These are phyloP conservation scores for Schizochytrium sp. DNA, from an alignment of 108 stramenopile species.

Conservation along the genomic window DNA sequence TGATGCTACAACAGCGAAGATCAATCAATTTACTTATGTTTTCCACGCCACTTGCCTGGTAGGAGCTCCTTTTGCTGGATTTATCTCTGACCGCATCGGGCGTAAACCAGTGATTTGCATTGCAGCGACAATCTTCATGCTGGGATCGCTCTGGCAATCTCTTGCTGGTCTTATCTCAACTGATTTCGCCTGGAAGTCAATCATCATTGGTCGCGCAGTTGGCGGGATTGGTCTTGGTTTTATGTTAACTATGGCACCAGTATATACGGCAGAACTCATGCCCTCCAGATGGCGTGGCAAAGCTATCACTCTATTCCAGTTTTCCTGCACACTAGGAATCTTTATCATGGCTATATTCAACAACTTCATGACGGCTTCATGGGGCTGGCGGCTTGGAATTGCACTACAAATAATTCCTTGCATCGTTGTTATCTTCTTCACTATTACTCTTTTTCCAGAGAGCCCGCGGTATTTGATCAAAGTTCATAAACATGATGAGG, in stretches of 20 bases:
- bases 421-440: no score
- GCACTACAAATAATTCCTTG: no score
- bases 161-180: conserved; percentile 8
- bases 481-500: no score
- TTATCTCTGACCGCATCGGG: conserved; percentile 42
- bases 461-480: no score
- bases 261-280: conserved; percentile 49
- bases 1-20: conserved; percentile 12
- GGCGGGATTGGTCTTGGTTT: conserved; percentile 59
- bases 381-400: no score
- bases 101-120: conserved; percentile 45
- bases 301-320: neutral
- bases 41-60: conserved; percentile 48
- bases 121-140: conserved; percentile 28
- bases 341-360: neutral
- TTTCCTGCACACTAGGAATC: neutral
- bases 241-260: neutral
- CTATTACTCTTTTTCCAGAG: no score
- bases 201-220: conserved; percentile 48
- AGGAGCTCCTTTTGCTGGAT: conserved; percentile 44
- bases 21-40: conserved; percentile 3
- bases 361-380: neutral
- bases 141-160: conserved; percentile 27
- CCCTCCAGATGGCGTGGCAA: neutral
- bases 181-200: conserved; percentile 9